Evolutionary conservation across 768 basidiomycete genomes (phyloP), one percentile per base, ranked within the genome.

Genomic region (Boletus pseudopeckii): DNA sequence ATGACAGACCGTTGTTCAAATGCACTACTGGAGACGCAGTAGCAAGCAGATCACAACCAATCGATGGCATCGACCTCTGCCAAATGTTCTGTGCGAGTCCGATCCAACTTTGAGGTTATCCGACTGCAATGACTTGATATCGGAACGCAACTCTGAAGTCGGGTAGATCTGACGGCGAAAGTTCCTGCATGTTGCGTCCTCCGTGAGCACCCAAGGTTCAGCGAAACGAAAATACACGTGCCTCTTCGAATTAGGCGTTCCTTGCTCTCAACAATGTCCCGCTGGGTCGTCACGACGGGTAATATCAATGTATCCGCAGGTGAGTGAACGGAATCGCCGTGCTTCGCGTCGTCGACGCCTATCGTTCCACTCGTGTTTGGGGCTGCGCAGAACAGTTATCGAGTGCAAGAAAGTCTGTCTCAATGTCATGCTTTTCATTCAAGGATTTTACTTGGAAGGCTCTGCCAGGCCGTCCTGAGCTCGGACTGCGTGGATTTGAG

Each of bases 281-380:
- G 80, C 67, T 99, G 97, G 64, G 90, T 90, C 1, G 97, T 98
- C 38, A 98, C 97, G 59, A 99, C 98, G 2, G 96, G 97, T n/a
- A 99, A 73, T 62, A 98, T 98, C 9, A 92, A 95, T 0, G 88
- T 90, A 65, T 98, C 96, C 6, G 89, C 90, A 3, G 90, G 80
- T 32, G 84, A 72, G 82, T 75, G 64, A 90, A 88, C 1, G 84
- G 82, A 60, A 90, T 82, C 1, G 91, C 84, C 3, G 84, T 84
- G 51, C 75, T 73, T 53, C 83, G 75, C 15, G 76, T 69, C 20
- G 54, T n/a, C n/a, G n/a, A n/a, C n/a, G n/a, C n/a, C n/a, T n/a
- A n/a, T n/a, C n/a, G n/a, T n/a, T n/a, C n/a, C n/a, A n/a, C n/a
- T n/a, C n/a, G n/a, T n/a, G n/a, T n/a, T n/a, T n/a, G n/a, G n/a